phyloP scores from a whole-genome alignment of 1,139 yeast species.

The Blastobotrys serpentis region DNA sequence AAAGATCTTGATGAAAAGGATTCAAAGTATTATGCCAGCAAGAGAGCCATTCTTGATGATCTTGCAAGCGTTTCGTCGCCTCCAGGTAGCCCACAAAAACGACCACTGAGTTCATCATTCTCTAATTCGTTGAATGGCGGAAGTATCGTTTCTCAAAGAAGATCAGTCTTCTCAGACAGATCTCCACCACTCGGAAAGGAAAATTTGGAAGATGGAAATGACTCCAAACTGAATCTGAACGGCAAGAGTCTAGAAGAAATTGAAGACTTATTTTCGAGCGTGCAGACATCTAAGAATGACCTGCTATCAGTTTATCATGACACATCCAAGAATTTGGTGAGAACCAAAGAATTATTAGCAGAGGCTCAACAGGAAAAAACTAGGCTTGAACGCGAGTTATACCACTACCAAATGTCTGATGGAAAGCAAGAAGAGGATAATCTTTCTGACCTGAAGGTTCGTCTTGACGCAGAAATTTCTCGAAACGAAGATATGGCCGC shows the following conservation, averaged over 20 bases:
- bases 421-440: conserved; percentile 19
- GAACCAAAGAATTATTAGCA: conserved; percentile 52
- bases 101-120: conserved; percentile 24
- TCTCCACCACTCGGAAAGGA: conserved; percentile 5
- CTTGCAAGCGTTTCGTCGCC: conserved; percentile 25
- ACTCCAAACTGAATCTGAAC: conserved; percentile 22
- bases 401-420: conserved; percentile 35
- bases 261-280: conserved; percentile 26
- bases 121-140: conserved; percentile 2
- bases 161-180: conserved; percentile 6
- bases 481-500: conserved; percentile 54
- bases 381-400: conserved; percentile 50
- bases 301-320: conserved; percentile 56
- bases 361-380: conserved; percentile 49
- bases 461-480: conserved; percentile 52
- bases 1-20: conserved; percentile 30
- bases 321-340: conserved; percentile 49
- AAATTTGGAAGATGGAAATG: conserved; percentile 5
- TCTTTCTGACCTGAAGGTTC: conserved; percentile 41
- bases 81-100: conserved; percentile 22
- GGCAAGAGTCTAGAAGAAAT: conserved; percentile 29
- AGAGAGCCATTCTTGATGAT: conserved; percentile 32
- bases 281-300: conserved; percentile 43
- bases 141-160: conserved; percentile 6
- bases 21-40: conserved; percentile 29